Evolutionary conservation across 1,284 basidiomycete species (phyloP).

Genomic region (Cutaneotrichosporon sp.): DNA sequence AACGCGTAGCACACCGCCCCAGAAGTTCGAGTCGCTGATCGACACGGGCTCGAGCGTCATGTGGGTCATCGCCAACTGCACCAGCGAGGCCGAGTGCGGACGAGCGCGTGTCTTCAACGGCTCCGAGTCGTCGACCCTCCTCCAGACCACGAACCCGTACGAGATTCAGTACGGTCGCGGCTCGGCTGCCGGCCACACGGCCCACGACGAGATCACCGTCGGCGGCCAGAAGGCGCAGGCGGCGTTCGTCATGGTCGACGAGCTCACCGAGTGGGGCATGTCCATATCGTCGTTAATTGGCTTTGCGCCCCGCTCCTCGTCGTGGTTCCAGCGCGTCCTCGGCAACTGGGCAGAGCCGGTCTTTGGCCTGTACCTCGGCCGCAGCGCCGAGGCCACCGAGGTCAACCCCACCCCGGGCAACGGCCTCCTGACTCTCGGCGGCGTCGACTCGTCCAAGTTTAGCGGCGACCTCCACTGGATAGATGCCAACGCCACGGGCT

Average conservation of each 20-base stretch:
- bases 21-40: slow-evolving; percentile 60
- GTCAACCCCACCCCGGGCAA: not conserved
- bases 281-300: slow-evolving; percentile 3
- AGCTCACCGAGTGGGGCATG: slow-evolving; percentile 3
- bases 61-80: slow-evolving; percentile 46
- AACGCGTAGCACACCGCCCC: slow-evolving; percentile 48
- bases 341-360: slow-evolving; percentile 63
- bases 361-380: slow-evolving; percentile 75
- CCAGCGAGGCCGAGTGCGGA: slow-evolving; percentile 21
- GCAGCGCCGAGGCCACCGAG: slow-evolving; percentile 35
- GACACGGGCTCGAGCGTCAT: slow-evolving; percentile 64
- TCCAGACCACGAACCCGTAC: slow-evolving; percentile 35
- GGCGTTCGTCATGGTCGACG: slow-evolving; percentile 5
- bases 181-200: not conserved
- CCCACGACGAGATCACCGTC: slow-evolving; percentile 3
- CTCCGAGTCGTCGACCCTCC: slow-evolving; percentile 29
- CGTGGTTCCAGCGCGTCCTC: slow-evolving; percentile 10
- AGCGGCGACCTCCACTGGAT: slow-evolving; percentile 13
- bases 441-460: slow-evolving; percentile 10
- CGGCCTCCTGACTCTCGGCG: slow-evolving; percentile 12
- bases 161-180: slow-evolving; percentile 5
- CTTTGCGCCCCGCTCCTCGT: slow-evolving; percentile 3
- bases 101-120: slow-evolving; percentile 22
- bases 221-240: slow-evolving; percentile 3
- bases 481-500: not conserved